These are phyloP conservation scores for Stenogyne calaminthoides DNA, from an alignment of 305 asterid species.

Conservation along the genomic window DNA sequence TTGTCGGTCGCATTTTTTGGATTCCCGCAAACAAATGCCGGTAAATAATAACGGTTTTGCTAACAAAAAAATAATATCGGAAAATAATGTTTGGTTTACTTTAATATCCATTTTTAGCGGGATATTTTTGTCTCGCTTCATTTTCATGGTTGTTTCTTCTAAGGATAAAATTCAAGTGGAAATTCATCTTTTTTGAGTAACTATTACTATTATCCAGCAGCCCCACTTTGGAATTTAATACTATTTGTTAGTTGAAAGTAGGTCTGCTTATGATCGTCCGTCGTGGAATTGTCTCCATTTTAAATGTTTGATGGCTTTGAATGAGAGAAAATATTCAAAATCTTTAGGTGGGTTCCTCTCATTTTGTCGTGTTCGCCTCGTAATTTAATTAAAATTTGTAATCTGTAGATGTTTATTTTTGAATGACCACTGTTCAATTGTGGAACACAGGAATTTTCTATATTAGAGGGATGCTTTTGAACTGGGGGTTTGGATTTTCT, in stretches of 20 bases:
- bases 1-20: constrained; percentile 60
- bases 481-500: constrained; percentile 47
- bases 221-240: constrained; percentile 42
- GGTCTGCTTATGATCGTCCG: constrained; percentile 41
- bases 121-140: constrained; percentile 29
- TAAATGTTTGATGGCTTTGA: constrained; percentile 51
- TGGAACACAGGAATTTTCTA: constrained; percentile 33
- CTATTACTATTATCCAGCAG: constrained; percentile 24
- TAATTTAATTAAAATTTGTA: constrained; percentile 23
- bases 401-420: constrained; percentile 6
- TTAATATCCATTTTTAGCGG: constrained; percentile 18
- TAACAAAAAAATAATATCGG: background rate
- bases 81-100: background rate
- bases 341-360: constrained; percentile 49
- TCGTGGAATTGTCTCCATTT: constrained; percentile 53
- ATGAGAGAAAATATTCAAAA: constrained; percentile 33
- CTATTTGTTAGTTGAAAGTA: constrained; percentile 44
- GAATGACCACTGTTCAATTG: background rate
- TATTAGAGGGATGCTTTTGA: constrained; percentile 36
- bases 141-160: constrained; percentile 17
- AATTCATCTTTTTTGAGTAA: background rate
- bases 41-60: constrained; percentile 16
- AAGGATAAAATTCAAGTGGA: constrained; percentile 7
- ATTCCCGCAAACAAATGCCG: constrained; percentile 52
- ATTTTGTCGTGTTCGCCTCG: constrained; percentile 42